Conservation (phyloP, 495 filamentous ascomycete genomes). For the Peziza echinospora region DNA sequence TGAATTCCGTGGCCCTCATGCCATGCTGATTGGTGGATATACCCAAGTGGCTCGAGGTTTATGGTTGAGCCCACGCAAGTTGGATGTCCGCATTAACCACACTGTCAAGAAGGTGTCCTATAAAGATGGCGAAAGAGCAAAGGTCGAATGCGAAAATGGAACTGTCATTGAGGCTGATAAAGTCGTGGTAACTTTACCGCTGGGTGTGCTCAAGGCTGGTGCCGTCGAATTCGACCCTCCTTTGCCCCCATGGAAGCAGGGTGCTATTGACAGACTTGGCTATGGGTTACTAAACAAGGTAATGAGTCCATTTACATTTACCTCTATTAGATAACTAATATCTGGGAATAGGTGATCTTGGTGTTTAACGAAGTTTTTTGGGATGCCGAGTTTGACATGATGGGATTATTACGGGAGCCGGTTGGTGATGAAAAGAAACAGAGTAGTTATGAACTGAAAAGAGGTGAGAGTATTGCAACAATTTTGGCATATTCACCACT, state of each 20-base stretch:
- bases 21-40: slow-evolving; percentile 81
- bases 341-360: slow-evolving; percentile 36
- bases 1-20: slow-evolving; percentile 86
- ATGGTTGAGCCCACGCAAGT: slow-evolving; percentile 45
- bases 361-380: slow-evolving; percentile 83
- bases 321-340: slow-evolving; percentile 8
- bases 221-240: slow-evolving; percentile 59
- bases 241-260: slow-evolving; percentile 65
- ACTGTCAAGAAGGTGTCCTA: slow-evolving; percentile 51
- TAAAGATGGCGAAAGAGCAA: slow-evolving; percentile 21
- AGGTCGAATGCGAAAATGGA: slow-evolving; percentile 61
- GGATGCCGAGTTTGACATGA: slow-evolving; percentile 82
- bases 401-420: slow-evolving; percentile 69
- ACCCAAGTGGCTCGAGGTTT: slow-evolving; percentile 72
- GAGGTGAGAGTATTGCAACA: slow-evolving; percentile 17
- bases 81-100: slow-evolving; percentile 58
- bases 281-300: slow-evolving; percentile 89
- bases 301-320: slow-evolving; percentile 1
- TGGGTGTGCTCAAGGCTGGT: slow-evolving; percentile 69
- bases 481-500: slow-evolving; percentile 5
- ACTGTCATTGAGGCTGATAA: slow-evolving; percentile 56
- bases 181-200: slow-evolving; percentile 67
- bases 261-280: slow-evolving; percentile 65
- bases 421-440: slow-evolving; percentile 32
- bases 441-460: slow-evolving; percentile 37